Evolutionary conservation across 441 rosid genomes (phyloP).

Genomic region (Gossypium schwendimanii): DNA sequence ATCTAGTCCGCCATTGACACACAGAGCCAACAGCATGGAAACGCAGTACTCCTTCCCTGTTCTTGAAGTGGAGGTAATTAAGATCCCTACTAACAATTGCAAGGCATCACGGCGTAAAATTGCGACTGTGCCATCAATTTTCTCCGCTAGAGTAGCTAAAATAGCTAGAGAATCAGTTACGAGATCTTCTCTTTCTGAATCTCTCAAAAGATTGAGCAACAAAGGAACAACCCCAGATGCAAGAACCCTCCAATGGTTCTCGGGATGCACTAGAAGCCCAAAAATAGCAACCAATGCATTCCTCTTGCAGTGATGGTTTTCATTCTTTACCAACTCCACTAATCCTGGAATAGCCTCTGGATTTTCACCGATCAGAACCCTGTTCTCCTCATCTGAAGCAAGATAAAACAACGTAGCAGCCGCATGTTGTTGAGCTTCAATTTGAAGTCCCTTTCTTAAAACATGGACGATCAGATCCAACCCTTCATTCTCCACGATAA

Average conservation of each 20-base stretch:
- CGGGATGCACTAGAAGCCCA: constrained; percentile 46
- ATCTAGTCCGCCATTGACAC: constrained; percentile 56
- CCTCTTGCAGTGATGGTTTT: constrained; percentile 42
- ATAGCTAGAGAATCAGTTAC: constrained; percentile 53
- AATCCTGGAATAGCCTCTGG: constrained; percentile 46
- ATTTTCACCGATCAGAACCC: constrained; percentile 58
- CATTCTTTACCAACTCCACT: constrained; percentile 38
- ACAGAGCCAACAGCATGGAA: constrained; percentile 52
- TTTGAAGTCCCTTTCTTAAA: constrained; percentile 35
- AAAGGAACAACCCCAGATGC: constrained; percentile 47
- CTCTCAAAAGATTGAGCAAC: constrained; percentile 38
- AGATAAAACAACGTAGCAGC: constrained; percentile 65
- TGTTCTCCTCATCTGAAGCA: constrained; percentile 55
- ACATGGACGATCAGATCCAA: constrained; percentile 39
- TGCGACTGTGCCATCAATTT: constrained; percentile 47
- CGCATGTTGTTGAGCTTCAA: constrained; percentile 59
- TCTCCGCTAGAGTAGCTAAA: constrained; percentile 58
- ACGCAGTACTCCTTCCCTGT: constrained; percentile 59
- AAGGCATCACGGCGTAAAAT: constrained; percentile 42
- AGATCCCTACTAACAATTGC: constrained; percentile 30
- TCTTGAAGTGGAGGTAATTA: constrained; percentile 41
- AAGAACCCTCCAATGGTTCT: constrained; percentile 53
- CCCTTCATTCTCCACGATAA: constrained; percentile 47
- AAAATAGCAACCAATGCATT: constrained; percentile 64
- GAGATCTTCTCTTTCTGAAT: constrained; percentile 37